Evolutionary conservation across 169 alveolate species (phyloP), one percentile per base, ranked within the genome.

Genomic region (Plasmodium gaboni): DNA sequence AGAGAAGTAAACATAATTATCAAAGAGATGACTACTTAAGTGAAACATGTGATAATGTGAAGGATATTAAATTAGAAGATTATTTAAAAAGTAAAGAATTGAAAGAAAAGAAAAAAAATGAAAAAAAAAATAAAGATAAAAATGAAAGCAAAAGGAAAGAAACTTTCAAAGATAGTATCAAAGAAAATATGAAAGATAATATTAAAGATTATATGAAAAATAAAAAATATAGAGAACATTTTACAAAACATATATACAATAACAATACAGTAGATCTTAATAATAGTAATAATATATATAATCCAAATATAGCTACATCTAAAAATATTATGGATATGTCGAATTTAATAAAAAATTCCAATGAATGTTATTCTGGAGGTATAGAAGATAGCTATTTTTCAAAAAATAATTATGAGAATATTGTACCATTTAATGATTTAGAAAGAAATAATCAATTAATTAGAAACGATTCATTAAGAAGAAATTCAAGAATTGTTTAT

Each of bases 371-470:
- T 42, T 38, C 89, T n/a, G 78, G 57, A 12, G 78, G 89, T 32
- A 38, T 55, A 42, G 32, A 59, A 24, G 78, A 65, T 44, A 48
- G 13, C 13, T 48, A 64, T 15, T 46, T 42, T 1, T 7, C 71
- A 19, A 51, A 57, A 28, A 59, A 28, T 2, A 55, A 38, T 53
- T 78, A 64, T 44, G 70, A 55, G 44, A 78, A 78, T 69, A 50
- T 78, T 50, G 38, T 78, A 12, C 89, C 89, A 0, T 55, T 78
- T 15, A 78, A 69, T 13, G 89, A 78, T 38, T 24, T 51, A 50
- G 89, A 78, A 65, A 74, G 88, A 67, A 59, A 74, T 65, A 74
- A 59, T 13, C 64, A 74, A 59, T 3, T 78, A 1, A 69, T 78
- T 8, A 55, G 74, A 32, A 78, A 78, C 17, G 70, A 78, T 38